Evolutionary conservation across 139 green algal genomes (phyloP).

Genomic region (Chlamydomonas applanata): DNA sequence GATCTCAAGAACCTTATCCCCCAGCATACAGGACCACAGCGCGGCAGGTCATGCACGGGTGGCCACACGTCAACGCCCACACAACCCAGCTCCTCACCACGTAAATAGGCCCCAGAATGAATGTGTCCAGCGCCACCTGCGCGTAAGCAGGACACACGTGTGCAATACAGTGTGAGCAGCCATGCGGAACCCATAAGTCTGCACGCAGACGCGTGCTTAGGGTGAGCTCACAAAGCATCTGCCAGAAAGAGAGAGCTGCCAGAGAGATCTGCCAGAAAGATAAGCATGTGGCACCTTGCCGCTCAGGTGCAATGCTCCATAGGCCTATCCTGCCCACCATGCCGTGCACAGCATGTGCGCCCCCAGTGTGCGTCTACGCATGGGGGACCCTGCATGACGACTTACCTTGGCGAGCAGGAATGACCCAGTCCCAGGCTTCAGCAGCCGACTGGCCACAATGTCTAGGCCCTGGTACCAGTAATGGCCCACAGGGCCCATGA

Average conservation of each 20-base stretch:
- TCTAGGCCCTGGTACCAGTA: slow-evolving; percentile 46
- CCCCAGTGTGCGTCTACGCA: too few species aligned
- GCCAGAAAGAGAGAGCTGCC: too few species aligned
- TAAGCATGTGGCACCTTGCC: too few species aligned
- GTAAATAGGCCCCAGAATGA: slow-evolving; percentile 42
- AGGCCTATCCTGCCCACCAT: too few species aligned
- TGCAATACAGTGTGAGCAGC: neutral
- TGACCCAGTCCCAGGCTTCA: neutral
- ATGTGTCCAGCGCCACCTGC: slow-evolving; percentile 25
- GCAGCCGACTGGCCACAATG: neutral
- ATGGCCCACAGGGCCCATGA: slow-evolving; percentile 45
- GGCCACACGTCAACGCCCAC: neutral
- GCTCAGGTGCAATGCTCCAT: too few species aligned
- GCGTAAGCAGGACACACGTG: too few species aligned
- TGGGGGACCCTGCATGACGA: too few species aligned
- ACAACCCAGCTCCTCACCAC: slow-evolving; percentile 10
- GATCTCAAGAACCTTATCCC: neutral
- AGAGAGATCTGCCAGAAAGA: too few species aligned
- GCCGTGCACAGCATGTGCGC: too few species aligned
- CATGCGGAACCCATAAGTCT: neutral
- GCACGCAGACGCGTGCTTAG: too few species aligned
- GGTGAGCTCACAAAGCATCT: too few species aligned
- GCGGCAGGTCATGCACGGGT: neutral
- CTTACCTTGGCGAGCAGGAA: slow-evolving; percentile 18
- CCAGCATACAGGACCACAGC: neutral